A percentile compares a stretch with the other conserved stretches of the same genome.
These are phyloP conservation scores for Erodium moschatum DNA, from an alignment of 441 rosid genomes.

Conservation along the genomic window DNA sequence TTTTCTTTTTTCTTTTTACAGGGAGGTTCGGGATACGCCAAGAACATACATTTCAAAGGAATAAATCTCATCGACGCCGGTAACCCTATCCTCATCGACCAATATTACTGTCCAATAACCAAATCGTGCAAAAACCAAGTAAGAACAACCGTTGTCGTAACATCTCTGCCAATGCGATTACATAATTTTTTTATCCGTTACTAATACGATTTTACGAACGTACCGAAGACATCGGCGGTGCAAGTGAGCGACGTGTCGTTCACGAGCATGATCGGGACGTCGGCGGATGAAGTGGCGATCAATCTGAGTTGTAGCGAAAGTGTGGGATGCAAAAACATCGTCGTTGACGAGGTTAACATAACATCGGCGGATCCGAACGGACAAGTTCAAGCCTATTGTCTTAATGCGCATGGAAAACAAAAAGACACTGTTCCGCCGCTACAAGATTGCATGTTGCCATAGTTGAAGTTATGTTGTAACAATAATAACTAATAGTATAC, in stretches of 20 bases:
- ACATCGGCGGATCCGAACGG: neutral
- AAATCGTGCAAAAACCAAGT: neutral
- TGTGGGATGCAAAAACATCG: neutral
- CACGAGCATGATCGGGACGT: neutral
- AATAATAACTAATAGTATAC: no score
- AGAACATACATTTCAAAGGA: conserved; percentile 20
- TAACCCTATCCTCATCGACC: conserved; percentile 30
- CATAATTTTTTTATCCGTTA: neutral
- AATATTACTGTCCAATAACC: conserved; percentile 16
- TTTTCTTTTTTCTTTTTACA: neutral
- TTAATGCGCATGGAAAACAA: neutral
- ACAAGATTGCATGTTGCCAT: neutral
- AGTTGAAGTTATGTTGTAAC: neutral
- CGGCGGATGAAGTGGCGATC: neutral
- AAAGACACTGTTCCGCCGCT: neutral
- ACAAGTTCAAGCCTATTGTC: neutral
- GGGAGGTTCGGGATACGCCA: conserved; percentile 33
- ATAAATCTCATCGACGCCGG: conserved; percentile 14
- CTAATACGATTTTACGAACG: neutral
- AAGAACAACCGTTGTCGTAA: neutral
- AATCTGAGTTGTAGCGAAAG: neutral
- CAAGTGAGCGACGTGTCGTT: neutral
- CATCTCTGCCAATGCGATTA: neutral
- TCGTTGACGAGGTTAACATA: neutral
- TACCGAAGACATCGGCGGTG: neutral